A percentile compares a stretch with the other conserved stretches of the same genome.
Evolutionary conservation across 345 rosid species (phyloP).

Genomic region (Melastoma malabathricum): DNA sequence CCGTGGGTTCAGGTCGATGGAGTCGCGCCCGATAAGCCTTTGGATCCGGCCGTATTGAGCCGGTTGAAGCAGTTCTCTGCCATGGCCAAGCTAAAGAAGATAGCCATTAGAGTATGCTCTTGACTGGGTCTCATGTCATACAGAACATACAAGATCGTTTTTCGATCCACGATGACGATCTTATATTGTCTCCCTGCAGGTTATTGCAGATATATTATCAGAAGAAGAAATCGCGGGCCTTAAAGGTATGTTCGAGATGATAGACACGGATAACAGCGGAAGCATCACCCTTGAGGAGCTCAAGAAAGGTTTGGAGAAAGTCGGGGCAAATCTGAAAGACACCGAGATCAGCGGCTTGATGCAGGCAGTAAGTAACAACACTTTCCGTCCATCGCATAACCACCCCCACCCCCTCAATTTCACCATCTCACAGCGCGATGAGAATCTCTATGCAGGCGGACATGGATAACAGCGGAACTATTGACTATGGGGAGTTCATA

Average conservation of each 20-base stretch:
- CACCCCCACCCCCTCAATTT: too few species aligned
- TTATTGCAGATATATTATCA: constrained; percentile 78
- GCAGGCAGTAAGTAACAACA: constrained; percentile 57
- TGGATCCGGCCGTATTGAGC: constrained; percentile 78
- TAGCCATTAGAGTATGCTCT: constrained; percentile 66
- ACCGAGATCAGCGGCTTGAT: constrained; percentile 56
- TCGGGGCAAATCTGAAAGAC: constrained; percentile 64
- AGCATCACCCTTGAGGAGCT: constrained; percentile 83
- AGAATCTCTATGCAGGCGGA: constrained; percentile 45
- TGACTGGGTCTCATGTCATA: not conserved
- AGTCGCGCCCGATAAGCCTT: constrained; percentile 83
- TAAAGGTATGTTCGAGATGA: constrained; percentile 90
- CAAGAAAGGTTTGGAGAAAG: constrained; percentile 65
- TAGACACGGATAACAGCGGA: constrained; percentile 78
- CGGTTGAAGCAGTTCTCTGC: constrained; percentile 93
- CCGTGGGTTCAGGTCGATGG: constrained; percentile 92
- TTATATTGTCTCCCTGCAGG: constrained; percentile 17
- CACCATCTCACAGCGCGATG: too few species aligned
- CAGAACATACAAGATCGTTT: not conserved
- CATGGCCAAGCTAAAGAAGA: constrained; percentile 90
- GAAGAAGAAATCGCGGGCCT: constrained; percentile 89
- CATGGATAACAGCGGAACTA: constrained; percentile 79
- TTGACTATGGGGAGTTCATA: constrained; percentile 80
- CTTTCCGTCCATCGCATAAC: not conserved
- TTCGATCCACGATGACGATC: too few species aligned